Percentiles rank a stretch among this genome's conserved stretches.
phyloP scores from a whole-genome alignment of 768 basidiomycete genomes.

The Trichaptum fuscoviolaceum region DNA sequence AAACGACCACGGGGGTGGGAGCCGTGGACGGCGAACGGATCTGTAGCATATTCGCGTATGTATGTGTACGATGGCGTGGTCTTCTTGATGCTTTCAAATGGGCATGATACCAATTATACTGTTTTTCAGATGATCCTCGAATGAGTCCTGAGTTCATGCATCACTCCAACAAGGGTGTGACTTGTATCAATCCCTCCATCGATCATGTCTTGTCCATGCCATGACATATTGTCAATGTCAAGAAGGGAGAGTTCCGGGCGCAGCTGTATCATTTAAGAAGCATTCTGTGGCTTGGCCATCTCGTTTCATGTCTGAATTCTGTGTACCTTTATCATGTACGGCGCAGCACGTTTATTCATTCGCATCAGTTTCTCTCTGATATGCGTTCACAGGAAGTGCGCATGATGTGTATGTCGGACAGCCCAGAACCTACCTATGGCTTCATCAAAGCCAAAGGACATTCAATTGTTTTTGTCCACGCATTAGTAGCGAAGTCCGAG shows the following conservation, averaged over 20 bases:
- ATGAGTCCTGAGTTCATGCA: not conserved
- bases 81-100: not conserved
- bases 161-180: not conserved
- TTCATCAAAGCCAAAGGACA: not conserved
- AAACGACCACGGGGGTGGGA: not conserved
- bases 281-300: not conserved
- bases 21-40: not conserved
- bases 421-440: not conserved
- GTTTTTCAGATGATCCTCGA: not conserved
- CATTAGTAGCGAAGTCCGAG: no score
- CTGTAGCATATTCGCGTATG: not conserved
- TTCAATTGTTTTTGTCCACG: not conserved
- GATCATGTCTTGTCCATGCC: not conserved
- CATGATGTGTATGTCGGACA: not conserved
- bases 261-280: not conserved
- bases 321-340: no score
- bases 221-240: slow-evolving; percentile 1
- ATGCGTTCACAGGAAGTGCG: not conserved
- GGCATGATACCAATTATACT: not conserved
- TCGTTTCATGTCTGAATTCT: not conserved
- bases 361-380: not conserved
- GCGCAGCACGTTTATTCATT: not conserved
- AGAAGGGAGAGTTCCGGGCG: not conserved
- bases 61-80: not conserved
- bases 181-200: not conserved